phyloP scores from a whole-genome alignment of 1,284 basidiomycete species.

The Entoloma clypeatum region DNA sequence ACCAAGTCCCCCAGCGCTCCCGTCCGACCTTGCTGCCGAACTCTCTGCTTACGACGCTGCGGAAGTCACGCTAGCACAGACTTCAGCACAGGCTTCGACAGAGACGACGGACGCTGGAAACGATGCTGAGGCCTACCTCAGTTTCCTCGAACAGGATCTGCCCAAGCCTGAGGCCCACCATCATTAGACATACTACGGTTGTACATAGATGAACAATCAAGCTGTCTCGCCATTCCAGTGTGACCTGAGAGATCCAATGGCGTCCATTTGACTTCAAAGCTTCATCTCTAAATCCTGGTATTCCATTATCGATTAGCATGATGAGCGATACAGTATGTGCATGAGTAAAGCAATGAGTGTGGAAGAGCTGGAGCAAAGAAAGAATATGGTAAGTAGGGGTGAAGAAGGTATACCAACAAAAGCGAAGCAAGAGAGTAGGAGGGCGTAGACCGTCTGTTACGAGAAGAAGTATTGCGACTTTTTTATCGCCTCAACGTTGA shows the following conservation, averaged over 20 bases:
- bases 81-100: conserved; percentile 22
- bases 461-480: conserved; percentile 90
- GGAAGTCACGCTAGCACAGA: conserved; percentile 58
- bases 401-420: too few species aligned
- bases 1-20: conserved; percentile 69
- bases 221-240: too few species aligned
- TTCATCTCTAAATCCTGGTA: too few species aligned
- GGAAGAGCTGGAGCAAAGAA: too few species aligned
- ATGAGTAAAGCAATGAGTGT: too few species aligned
- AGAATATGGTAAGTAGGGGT: too few species aligned
- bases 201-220: conserved; percentile 21
- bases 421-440: too few species aligned
- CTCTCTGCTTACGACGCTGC: conserved; percentile 76
- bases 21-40: conserved; percentile 78
- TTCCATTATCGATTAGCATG: too few species aligned
- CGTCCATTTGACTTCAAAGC: too few species aligned
- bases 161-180: conserved; percentile 40
- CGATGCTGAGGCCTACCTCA: conserved; percentile 41
- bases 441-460: too few species aligned
- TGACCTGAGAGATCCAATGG: too few species aligned
- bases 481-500: conserved; percentile 85
- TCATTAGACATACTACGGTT: conserved; percentile 29
- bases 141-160: conserved; percentile 44
- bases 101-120: conserved; percentile 26
- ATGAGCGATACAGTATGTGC: too few species aligned